These are phyloP conservation scores for Discostella stelligeroides DNA, from an alignment of 108 stramenopile genomes.

Conservation along the genomic window DNA sequence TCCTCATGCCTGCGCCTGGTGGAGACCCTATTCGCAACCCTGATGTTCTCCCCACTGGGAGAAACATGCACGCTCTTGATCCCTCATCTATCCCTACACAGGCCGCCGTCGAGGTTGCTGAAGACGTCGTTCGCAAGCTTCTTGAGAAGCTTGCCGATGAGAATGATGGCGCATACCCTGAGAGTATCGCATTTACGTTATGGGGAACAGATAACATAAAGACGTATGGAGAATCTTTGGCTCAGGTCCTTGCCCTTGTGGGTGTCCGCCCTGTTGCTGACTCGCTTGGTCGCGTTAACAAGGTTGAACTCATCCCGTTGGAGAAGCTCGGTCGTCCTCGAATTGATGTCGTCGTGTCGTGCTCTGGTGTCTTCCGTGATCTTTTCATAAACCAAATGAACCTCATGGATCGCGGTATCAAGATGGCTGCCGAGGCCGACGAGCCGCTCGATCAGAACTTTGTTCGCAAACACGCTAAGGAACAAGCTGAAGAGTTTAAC, in stretches of 20 bases:
- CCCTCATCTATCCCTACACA: slow-evolving; percentile 94
- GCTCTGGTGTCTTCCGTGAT: slow-evolving; percentile 98
- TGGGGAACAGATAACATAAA: slow-evolving; percentile 99
- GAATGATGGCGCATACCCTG: slow-evolving; percentile 89
- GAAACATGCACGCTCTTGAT: slow-evolving; percentile 97
- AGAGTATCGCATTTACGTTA: slow-evolving; percentile 94
- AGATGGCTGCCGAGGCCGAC: slow-evolving; percentile 97
- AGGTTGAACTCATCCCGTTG: slow-evolving; percentile 97
- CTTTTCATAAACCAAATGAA: slow-evolving; percentile 99
- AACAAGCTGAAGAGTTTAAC: slow-evolving; percentile 89
- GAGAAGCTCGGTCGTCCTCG: slow-evolving; percentile 96
- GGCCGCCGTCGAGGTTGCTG: slow-evolving; percentile 93
- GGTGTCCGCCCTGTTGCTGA: slow-evolving; percentile 94
- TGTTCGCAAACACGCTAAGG: slow-evolving; percentile 94
- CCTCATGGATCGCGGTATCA: slow-evolving; percentile 96
- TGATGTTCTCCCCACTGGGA: slow-evolving; percentile 95
- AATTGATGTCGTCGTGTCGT: slow-evolving; percentile 96
- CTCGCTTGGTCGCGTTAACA: slow-evolving; percentile 96
- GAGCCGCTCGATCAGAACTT: slow-evolving; percentile 92
- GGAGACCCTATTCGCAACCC: slow-evolving; percentile 98
- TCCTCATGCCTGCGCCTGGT: slow-evolving; percentile 95
- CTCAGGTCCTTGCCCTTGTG: slow-evolving; percentile 92
- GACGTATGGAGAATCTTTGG: slow-evolving; percentile 96
- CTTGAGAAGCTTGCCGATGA: slow-evolving; percentile 89
- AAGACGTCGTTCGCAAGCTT: slow-evolving; percentile 85